Evolutionary conservation across 2,329 filamentous ascomycete species (phyloP).

Genomic region (Arthrobotrys megalospora): DNA sequence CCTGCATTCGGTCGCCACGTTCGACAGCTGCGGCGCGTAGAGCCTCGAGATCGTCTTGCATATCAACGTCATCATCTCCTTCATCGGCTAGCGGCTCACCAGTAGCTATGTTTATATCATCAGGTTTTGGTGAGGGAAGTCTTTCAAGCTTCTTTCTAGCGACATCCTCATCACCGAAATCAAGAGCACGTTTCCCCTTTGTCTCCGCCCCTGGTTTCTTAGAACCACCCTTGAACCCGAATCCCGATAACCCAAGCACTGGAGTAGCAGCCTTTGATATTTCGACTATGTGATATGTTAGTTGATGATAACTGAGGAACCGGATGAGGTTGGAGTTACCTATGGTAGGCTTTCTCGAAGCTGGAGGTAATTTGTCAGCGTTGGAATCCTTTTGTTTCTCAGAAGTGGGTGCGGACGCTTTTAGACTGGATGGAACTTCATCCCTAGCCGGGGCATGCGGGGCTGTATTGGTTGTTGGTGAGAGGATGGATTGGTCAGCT

Average conservation of each 20-base stretch:
- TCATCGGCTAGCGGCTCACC: conserved; percentile 74
- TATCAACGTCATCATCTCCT: conserved; percentile 81
- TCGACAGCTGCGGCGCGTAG: conserved; percentile 88
- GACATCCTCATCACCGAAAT: conserved; percentile 89
- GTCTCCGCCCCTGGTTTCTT: conserved; percentile 76
- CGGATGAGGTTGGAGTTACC: conserved; percentile 37
- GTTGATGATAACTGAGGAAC: conserved; percentile 60
- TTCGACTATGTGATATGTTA: conserved; percentile 61
- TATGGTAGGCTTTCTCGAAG: conserved; percentile 63
- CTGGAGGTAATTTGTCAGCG: conserved; percentile 65
- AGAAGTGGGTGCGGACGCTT: conserved; percentile 64
- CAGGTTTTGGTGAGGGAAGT: conserved; percentile 81
- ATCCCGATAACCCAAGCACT: conserved; percentile 79
- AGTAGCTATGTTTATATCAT: conserved; percentile 71
- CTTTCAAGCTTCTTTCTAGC: conserved; percentile 91
- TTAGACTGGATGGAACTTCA: conserved; percentile 53
- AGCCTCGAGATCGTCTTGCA: conserved; percentile 86
- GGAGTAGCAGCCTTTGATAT: conserved; percentile 71
- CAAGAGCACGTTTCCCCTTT: conserved; percentile 80
- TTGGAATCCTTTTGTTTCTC: conserved; percentile 64
- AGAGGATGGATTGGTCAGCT: conserved; percentile 61
- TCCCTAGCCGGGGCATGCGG: conserved; percentile 46
- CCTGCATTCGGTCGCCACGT: conserved; percentile 77
- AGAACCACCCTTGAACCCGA: conserved; percentile 81
- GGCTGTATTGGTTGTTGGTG: conserved; percentile 60